Evolutionary conservation across 177 flowering plant species (phyloP).

Genomic region (Tripterygium wilfordii): DNA sequence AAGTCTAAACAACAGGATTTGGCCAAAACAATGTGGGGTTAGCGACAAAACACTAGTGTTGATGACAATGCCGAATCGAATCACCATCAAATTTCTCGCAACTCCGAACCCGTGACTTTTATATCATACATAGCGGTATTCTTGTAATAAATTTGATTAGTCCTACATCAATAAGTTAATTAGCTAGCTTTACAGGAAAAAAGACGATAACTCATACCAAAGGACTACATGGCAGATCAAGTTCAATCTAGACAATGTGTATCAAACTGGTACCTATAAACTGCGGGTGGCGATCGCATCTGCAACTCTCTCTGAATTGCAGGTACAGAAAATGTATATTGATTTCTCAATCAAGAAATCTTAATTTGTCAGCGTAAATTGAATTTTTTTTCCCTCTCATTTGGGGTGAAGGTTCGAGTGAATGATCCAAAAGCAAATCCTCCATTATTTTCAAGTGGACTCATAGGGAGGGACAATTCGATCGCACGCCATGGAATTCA

Average conservation of each 20-base stretch:
- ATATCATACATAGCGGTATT: no score
- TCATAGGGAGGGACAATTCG: slow-evolving; percentile 59
- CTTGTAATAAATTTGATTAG: no score
- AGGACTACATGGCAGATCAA: slow-evolving; percentile 82
- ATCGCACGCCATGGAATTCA: slow-evolving; percentile 72
- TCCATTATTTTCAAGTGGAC: slow-evolving; percentile 46
- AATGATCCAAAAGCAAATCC: slow-evolving; percentile 33
- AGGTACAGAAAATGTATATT: slow-evolving; percentile 25
- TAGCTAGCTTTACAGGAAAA: slow-evolving; percentile 31
- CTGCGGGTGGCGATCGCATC: slow-evolving; percentile 70
- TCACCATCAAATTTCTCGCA: no score
- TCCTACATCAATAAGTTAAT: no score
- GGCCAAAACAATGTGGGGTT: no score
- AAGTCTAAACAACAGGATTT: no score
- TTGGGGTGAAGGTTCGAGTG: slow-evolving; percentile 43
- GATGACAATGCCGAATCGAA: no score
- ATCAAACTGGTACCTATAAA: slow-evolving; percentile 34
- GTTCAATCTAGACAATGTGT: slow-evolving; percentile 37
- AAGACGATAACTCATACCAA: slow-evolving; percentile 33
- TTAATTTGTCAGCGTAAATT: neutral
- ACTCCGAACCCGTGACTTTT: no score
- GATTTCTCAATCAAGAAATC: neutral
- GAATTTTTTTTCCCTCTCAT: neutral
- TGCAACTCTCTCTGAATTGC: slow-evolving; percentile 52
- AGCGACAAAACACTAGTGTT: no score